Conservation (phyloP, 331 rosid species). For the Cydonia oblonga region DNA sequence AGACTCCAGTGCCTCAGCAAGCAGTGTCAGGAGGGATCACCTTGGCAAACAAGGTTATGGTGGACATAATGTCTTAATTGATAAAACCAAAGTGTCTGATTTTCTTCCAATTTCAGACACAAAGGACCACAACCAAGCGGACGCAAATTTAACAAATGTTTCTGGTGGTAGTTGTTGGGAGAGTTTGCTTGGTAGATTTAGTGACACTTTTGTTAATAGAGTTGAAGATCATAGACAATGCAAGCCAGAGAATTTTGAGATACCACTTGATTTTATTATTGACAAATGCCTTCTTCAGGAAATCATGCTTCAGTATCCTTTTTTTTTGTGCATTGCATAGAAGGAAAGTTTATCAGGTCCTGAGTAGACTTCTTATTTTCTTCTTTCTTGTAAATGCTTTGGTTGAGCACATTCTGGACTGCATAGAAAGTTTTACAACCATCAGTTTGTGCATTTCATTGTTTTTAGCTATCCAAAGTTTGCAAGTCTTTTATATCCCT, state of each 20-base stretch:
- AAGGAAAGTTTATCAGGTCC: not conserved
- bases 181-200: slow-evolving; percentile 52
- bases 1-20: slow-evolving; percentile 22
- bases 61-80: slow-evolving; percentile 26
- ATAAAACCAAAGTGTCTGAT: slow-evolving; percentile 10
- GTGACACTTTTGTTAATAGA: slow-evolving; percentile 18
- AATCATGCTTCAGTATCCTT: slow-evolving; percentile 95
- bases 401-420: not conserved
- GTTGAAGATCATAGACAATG: slow-evolving; percentile 26
- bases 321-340: slow-evolving; percentile 10
- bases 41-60: slow-evolving; percentile 15
- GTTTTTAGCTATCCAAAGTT: not conserved
- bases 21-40: slow-evolving; percentile 21
- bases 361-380: slow-evolving; percentile 4
- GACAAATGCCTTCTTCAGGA: slow-evolving; percentile 89
- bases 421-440: not conserved
- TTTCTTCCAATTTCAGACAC: slow-evolving; percentile 22
- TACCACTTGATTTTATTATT: slow-evolving; percentile 76
- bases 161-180: slow-evolving; percentile 93
- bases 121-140: slow-evolving; percentile 21
- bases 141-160: slow-evolving; percentile 12
- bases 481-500: not conserved
- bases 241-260: slow-evolving; percentile 38
- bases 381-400: not conserved
- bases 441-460: not conserved